Conservation (phyloP, 1,139 yeast species). For the Magnusiomyces magnusii region DNA sequence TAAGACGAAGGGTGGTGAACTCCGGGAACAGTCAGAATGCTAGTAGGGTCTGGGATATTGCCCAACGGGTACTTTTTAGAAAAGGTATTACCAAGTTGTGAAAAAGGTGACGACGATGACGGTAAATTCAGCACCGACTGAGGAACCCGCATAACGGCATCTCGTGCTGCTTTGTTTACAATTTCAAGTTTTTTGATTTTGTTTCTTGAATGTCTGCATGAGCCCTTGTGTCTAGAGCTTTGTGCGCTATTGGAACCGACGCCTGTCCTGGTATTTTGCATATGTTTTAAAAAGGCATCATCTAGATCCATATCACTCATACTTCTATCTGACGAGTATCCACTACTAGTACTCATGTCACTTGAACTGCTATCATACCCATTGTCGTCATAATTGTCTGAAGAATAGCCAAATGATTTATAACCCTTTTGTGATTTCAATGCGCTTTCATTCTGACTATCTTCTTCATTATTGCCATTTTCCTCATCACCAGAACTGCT, state of each 20-base stretch:
- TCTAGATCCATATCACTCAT: conserved; percentile 1
- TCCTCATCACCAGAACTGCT: neutral
- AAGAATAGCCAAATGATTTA: neutral
- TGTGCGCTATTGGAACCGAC: neutral
- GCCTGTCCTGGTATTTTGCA: neutral
- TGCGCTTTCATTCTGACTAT: no score
- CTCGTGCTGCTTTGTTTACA: neutral
- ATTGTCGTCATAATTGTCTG: neutral
- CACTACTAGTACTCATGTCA: neutral
- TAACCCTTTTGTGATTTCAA: neutral
- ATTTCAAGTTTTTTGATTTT: neutral
- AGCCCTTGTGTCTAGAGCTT: neutral
- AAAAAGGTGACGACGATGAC: neutral
- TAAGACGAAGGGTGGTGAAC: neutral
- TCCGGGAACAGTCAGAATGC: neutral
- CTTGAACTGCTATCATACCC: neutral
- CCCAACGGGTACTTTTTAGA: neutral
- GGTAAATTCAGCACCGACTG: neutral
- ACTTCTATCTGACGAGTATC: neutral
- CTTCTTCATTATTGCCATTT: no score
- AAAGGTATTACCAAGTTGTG: neutral
- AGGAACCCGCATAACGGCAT: neutral
- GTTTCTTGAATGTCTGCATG: neutral
- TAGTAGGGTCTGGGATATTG: neutral
- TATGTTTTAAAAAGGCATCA: neutral